Evolutionary conservation across 805 yeast genomes (phyloP).

Genomic region (Isabelozyma rhagii): DNA sequence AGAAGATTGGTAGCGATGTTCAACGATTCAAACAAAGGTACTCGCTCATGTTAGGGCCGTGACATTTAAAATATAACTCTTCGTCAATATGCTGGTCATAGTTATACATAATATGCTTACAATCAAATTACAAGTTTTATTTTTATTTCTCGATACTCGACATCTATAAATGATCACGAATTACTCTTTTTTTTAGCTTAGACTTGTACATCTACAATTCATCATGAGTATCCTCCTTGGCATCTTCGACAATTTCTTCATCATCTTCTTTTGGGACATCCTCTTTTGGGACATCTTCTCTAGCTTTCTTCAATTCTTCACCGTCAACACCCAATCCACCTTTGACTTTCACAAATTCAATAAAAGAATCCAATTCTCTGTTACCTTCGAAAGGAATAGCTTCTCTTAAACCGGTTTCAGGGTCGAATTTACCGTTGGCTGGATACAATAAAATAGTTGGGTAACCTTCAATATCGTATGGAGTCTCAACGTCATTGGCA

Average conservation of each 20-base stretch:
- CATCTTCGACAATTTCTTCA: constrained; percentile 19
- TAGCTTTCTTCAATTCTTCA: constrained; percentile 16
- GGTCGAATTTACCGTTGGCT: constrained; percentile 53
- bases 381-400: constrained; percentile 61
- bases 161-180: neutral
- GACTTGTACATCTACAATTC: constrained; percentile 3
- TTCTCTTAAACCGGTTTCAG: constrained; percentile 39
- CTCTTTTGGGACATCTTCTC: constrained; percentile 26
- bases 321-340: constrained; percentile 67
- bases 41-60: no score
- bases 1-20: no score
- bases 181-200: neutral
- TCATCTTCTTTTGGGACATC: constrained; percentile 26
- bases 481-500: constrained; percentile 78
- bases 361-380: constrained; percentile 71
- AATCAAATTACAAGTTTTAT: no score
- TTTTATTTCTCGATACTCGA: neutral
- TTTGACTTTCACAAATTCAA: constrained; percentile 65
- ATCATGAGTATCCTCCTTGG: constrained; percentile 9
- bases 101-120: no score
- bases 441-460: constrained; percentile 92
- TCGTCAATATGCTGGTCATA: no score
- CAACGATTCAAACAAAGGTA: no score
- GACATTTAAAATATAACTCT: no score
- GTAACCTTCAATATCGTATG: constrained; percentile 70